Base-by-base conservation (phyloP, 2,329 filamentous ascomycete genomes). In the Lachnellula suecica region DNA sequence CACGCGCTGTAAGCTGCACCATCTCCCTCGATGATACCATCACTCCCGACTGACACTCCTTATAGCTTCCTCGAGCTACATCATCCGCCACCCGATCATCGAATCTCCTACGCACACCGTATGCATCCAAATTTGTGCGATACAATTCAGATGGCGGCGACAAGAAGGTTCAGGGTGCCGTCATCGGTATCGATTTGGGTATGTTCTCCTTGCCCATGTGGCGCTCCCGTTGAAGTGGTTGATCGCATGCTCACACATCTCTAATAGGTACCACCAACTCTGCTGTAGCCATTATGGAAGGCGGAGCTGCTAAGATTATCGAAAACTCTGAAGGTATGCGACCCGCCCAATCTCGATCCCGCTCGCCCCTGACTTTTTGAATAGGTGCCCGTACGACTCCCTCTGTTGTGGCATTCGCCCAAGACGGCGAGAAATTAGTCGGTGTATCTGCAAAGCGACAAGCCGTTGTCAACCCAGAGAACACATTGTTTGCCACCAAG, bases 111-210 rank as follows among this genome's bases (percentile, higher is more conserved):
- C 85, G 86, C 76, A 82, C 87, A 66, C 85, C 90, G 61, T 73
- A 89, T 66, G 80, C 80, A 62, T 84, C 88, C 61, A 83, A 84
- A 67, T 90, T 93, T 71, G 84, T 87, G 69, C 82, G 88, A 67
- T 91, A 88, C 78, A 87, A 88, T 73, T 88, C 85, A 37, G 87
- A 89, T 63, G 85, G 88, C 62, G 83, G 82, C 67, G 78, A 77
- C 54, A 81, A 83, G 72, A 97, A 97, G 84, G 90, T 97, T 57
- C 90, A 93, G 79, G 94, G 94, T 70, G 78, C 89, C 69, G 93
- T 97, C 73, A 97, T 97, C 70, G 94, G 94, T 87, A 97, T 97
- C 72, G 93, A 97, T 82, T 78, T 97, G 69, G 93, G 93, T 87
- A 81, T 70, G 83, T 77, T 41, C 19, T 44, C 38, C 19, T 23